Base-by-base conservation (phyloP, 805 yeast genomes). In the Candida koratica region DNA sequence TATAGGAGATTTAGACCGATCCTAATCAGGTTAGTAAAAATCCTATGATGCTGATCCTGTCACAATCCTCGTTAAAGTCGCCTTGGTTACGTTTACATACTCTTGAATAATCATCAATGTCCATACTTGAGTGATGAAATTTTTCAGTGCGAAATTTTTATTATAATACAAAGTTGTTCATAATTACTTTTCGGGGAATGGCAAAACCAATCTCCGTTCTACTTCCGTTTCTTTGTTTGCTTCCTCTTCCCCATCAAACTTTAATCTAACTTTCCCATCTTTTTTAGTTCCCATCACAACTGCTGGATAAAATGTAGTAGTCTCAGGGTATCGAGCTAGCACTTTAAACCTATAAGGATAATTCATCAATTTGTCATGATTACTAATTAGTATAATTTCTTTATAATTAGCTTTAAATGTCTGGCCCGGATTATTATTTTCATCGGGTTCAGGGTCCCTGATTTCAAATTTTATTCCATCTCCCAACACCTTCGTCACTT, bases 361-460 rank as follows among this genome's bases (percentile, higher is more conserved):
- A 29, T 71, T 69, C 16, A 61, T 55, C 39, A 79, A 56, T 4
- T 53, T 51, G 1, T 66, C 69, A 8, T 66, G 73, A 1, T 58
- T 62, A 2, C 81, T 73, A 28, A 93, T 82, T 25, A 84, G 62
- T 15, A 86, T 70, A 3, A 86, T 60, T 46, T 93, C 97, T 51
- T 81, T 82, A 71, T 84, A 78, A 14, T 75, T 80, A 7, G 96
- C 88, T 49, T 81, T 83, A 61, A 81, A 93, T 1, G 84, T 69
- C 49, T 82, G 90, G 2, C 96, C 96, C 4, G 89, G 84, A 39
- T 89, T 86, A 44, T 84, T 85, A 47, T 79, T 74, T 51, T 90
- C 97, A 52, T 93, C 98, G 0, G 98, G 97, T 52, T 93, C 98
- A 0, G 97, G 96, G 57, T 93, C 98, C 48, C 86, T 77, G n/a